A percentile compares a stretch with the other conserved stretches of the same genome.
Conservation (phyloP, 2,329 filamentous ascomycete species). For the Hortaea werneckii region DNA sequence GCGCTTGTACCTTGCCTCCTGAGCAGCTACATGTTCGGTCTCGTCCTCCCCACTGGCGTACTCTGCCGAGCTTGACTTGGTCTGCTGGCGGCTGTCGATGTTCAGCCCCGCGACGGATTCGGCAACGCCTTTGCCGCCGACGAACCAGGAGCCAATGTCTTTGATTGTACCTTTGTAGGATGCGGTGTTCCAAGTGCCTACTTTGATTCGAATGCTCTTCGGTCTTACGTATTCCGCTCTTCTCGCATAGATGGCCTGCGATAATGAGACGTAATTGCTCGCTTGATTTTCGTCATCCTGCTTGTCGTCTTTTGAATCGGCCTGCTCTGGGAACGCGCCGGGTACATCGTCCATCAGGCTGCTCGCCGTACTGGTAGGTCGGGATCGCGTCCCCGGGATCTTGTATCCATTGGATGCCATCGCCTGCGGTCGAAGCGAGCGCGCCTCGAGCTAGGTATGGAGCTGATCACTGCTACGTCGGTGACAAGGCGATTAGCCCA, state of each 20-base stretch:
- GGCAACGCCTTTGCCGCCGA: conserved; percentile 62
- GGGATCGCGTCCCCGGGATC: conserved; percentile 7
- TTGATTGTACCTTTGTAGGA: conserved; percentile 74
- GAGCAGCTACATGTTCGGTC: conserved; percentile 36
- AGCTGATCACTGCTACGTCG: too few relatives aligned
- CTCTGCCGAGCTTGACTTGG: conserved; percentile 3
- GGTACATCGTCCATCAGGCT: conserved; percentile 36
- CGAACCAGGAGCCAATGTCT: conserved; percentile 82
- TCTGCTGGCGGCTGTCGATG: conserved; percentile 13
- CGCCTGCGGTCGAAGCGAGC: too few relatives aligned
- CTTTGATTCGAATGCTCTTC: conserved; percentile 69
- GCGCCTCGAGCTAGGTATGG: too few relatives aligned
- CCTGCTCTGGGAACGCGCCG: conserved; percentile 36
- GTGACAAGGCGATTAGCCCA: too few relatives aligned
- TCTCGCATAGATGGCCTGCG: conserved; percentile 57
- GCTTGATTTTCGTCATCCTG: conserved; percentile 14
- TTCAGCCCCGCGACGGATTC: conserved; percentile 49
- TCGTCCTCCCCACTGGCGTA: conserved; percentile 14
- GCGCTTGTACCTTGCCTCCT: conserved; percentile 37
- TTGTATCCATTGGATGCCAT: neutral
- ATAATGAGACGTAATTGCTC: conserved; percentile 28
- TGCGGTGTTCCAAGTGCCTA: conserved; percentile 94
- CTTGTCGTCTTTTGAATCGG: conserved; percentile 3
- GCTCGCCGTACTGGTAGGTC: conserved; percentile 16
- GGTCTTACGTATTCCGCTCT: conserved; percentile 68